Evolutionary conservation across 768 basidiomycete species (phyloP).

Genomic region (Leccinum obscurum): DNA sequence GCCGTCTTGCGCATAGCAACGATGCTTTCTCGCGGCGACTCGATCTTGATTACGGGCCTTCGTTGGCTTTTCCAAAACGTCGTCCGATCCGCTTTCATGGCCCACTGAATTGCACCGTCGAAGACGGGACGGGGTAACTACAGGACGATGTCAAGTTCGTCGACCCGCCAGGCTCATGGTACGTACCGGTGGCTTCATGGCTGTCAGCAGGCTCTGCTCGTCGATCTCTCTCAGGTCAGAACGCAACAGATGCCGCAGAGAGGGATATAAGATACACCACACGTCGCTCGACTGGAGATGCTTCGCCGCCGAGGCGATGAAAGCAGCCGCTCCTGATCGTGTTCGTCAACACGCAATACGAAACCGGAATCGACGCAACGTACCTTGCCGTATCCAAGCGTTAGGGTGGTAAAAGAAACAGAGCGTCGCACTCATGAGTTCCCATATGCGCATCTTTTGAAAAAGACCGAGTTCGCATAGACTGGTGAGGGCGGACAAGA

Average conservation of each 20-base stretch:
- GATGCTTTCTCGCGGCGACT: constrained; percentile 74
- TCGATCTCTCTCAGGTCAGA: constrained; percentile 78
- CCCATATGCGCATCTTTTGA: constrained; percentile 96
- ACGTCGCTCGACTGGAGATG: constrained; percentile 85
- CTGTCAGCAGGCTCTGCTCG: constrained; percentile 70
- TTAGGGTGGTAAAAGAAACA: constrained; percentile 96
- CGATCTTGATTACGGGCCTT: constrained; percentile 47
- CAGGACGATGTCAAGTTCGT: constrained; percentile 1
- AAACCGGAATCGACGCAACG: constrained; percentile 5
- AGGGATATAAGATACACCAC: constrained; percentile 97
- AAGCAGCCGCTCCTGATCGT: constrained; percentile 72
- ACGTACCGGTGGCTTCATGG: constrained; percentile 78
- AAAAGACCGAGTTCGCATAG: constrained; percentile 89
- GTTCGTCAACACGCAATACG: constrained; percentile 1
- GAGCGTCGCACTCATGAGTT: constrained; percentile 83
- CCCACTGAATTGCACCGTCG: constrained; percentile 86
- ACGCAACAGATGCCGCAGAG: constrained; percentile 79
- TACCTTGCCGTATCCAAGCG: constrained; percentile 92
- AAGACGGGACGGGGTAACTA: constrained; percentile 71
- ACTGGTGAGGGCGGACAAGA: constrained; percentile 83
- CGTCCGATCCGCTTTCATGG: constrained; percentile 77
- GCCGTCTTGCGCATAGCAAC: constrained; percentile 59
- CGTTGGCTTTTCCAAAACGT: constrained; percentile 73
- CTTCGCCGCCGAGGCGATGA: constrained; percentile 83
- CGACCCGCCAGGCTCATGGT: not conserved